A percentile compares a stretch with the other conserved stretches of the same genome.
These are phyloP conservation scores for Globisporangium ultimum DNA, from an alignment of 352 stramenopile species.

Conservation along the genomic window DNA sequence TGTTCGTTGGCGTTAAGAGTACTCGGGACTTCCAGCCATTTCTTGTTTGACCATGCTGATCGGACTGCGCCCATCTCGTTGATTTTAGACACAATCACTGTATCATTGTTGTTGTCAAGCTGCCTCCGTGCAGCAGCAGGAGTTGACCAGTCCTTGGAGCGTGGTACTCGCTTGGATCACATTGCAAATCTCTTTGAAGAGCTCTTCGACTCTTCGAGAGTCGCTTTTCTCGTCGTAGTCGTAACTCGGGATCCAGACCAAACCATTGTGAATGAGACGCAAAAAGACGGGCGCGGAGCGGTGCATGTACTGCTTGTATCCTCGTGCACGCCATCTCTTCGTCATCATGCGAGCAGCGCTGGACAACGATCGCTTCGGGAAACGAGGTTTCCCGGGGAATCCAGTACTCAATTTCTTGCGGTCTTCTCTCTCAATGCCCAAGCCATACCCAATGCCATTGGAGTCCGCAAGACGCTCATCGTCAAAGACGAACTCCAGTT, in stretches of 20 bases:
- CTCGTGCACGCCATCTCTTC: constrained; percentile 47
- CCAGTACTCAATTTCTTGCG: constrained; percentile 13
- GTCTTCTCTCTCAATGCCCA: constrained; percentile 53
- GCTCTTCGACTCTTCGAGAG: constrained; percentile 13
- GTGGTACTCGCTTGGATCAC: constrained; percentile 16
- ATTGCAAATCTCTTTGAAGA: constrained; percentile 24
- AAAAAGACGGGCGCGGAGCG: constrained; percentile 63
- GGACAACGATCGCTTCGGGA: constrained; percentile 22
- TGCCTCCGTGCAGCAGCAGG: constrained; percentile 6
- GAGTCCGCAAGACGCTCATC: constrained; percentile 64
- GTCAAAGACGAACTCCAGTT: constrained; percentile 61
- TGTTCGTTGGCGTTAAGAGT: no score
- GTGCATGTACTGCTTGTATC: constrained; percentile 79
- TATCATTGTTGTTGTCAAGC: not conserved
- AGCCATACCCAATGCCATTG: constrained; percentile 60
- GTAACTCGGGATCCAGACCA: constrained; percentile 77
- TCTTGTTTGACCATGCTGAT: no score
- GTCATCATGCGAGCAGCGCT: constrained; percentile 29
- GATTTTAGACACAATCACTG: no score
- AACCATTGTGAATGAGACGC: constrained; percentile 55
- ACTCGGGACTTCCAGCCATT: no score
- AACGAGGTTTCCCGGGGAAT: no score
- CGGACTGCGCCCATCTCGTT: no score
- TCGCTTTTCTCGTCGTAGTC: constrained; percentile 65
- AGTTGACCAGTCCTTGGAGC: not conserved